Conservation (phyloP, 495 filamentous ascomycete species). For the Penicillium canescens region DNA sequence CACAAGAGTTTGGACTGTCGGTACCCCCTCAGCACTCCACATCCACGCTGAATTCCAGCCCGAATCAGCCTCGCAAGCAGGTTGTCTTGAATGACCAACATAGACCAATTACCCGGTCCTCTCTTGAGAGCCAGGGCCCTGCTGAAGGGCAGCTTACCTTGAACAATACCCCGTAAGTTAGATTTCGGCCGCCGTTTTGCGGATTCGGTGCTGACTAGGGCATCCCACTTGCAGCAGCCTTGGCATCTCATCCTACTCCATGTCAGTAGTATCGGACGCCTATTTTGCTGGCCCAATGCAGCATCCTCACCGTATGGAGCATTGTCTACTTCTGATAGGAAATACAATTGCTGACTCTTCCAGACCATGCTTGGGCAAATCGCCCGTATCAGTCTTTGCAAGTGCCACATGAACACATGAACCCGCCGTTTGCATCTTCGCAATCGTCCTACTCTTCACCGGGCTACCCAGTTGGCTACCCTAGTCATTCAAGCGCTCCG, state of each 20-base stretch:
- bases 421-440: conserved; percentile 15
- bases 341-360: conserved; percentile 6
- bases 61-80: conserved; percentile 9
- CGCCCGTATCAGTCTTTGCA: conserved; percentile 24
- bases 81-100: conserved; percentile 9
- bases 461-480: conserved; percentile 18
- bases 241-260: conserved; percentile 23
- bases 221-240: conserved; percentile 14
- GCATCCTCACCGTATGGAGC: conserved; percentile 23
- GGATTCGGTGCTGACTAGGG: conserved; percentile 2
- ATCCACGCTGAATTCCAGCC: conserved; percentile 6
- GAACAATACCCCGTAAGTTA: conserved; percentile 13
- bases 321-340: no score
- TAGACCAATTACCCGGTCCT: conserved; percentile 4
- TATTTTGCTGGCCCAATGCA: conserved; percentile 30
- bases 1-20: conserved; percentile 4
- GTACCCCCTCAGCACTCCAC: conserved; percentile 14
- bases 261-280: conserved; percentile 28
- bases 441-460: conserved; percentile 18
- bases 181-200: neutral
- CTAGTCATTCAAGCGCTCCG: conserved; percentile 6
- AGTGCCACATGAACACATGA: conserved; percentile 17
- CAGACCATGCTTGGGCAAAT: conserved; percentile 27
- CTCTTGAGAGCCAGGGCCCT: conserved; percentile 5
- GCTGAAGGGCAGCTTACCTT: conserved; percentile 6